These are phyloP conservation scores for Acanthamoeba royreba DNA, from an alignment of 208 protist genomes.

Conservation along the genomic window DNA sequence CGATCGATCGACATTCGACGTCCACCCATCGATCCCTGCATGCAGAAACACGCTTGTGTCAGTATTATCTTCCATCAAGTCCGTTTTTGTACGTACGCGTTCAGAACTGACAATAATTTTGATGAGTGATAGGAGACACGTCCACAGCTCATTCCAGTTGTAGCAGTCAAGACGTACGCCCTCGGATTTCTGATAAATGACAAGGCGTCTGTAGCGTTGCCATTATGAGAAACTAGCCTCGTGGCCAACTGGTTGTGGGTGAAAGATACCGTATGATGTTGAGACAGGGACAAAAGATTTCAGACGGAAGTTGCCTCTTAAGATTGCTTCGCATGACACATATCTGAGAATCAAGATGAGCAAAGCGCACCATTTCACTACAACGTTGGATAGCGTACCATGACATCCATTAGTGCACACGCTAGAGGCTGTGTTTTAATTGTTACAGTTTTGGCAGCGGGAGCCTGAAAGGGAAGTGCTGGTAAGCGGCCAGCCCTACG, in stretches of 20 bases:
- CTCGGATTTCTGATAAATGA: neutral
- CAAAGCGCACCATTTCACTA: too few species aligned
- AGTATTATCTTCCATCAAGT: too few species aligned
- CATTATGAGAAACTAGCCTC: too few species aligned
- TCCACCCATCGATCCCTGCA: too few species aligned
- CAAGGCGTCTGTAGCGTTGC: too few species aligned
- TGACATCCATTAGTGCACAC: neutral
- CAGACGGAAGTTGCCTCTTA: neutral
- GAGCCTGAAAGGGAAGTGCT: neutral
- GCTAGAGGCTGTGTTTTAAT: neutral
- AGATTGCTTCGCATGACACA: neutral
- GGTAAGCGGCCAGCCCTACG: neutral
- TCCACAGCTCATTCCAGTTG: neutral
- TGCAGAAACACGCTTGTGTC: too few species aligned
- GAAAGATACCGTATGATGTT: too few species aligned
- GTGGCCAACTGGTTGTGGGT: too few species aligned
- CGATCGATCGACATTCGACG: too few species aligned
- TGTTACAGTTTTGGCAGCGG: neutral
- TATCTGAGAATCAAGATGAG: too few species aligned
- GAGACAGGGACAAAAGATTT: neutral
- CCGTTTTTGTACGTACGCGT: too few species aligned
- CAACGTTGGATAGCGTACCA: too few species aligned
- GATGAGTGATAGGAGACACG: neutral
- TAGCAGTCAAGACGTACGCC: neutral
- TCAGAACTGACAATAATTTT: neutral